phyloP scores from a whole-genome alignment of 345 rosid species.

The Eucalyptus erythrocorys region DNA sequence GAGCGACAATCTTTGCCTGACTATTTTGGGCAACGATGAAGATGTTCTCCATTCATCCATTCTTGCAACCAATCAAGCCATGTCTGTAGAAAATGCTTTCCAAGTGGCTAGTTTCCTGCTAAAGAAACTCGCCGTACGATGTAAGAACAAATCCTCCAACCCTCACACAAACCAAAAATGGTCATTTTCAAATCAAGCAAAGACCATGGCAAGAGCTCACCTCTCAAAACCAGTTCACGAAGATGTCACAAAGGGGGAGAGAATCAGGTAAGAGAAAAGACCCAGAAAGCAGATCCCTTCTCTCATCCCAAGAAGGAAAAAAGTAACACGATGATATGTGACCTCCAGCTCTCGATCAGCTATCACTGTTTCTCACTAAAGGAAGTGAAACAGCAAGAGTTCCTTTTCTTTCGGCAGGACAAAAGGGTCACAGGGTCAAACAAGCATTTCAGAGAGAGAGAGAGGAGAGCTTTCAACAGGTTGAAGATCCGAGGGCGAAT shows the following conservation, averaged over 20 bases:
- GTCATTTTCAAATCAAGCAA: background rate
- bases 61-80: too few relatives aligned
- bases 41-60: too few relatives aligned
- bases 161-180: background rate
- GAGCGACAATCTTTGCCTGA: too few relatives aligned
- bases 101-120: background rate
- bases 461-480: background rate
- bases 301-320: background rate
- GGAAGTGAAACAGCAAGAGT: background rate
- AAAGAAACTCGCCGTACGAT: background rate
- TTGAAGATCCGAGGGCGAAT: background rate
- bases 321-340: background rate
- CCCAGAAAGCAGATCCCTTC: background rate
- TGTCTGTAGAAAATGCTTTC: background rate
- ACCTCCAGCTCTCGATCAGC: background rate
- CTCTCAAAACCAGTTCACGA: background rate
- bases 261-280: background rate
- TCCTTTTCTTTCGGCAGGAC: background rate
- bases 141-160: background rate
- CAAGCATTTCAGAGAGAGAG: background rate
- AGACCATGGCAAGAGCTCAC: background rate
- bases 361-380: background rate
- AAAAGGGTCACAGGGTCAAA: background rate
- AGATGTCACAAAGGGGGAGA: background rate
- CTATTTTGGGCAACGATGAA: rapidly evolving